Conservation (phyloP, 495 filamentous ascomycete species). For the Xylaria intraflava region DNA sequence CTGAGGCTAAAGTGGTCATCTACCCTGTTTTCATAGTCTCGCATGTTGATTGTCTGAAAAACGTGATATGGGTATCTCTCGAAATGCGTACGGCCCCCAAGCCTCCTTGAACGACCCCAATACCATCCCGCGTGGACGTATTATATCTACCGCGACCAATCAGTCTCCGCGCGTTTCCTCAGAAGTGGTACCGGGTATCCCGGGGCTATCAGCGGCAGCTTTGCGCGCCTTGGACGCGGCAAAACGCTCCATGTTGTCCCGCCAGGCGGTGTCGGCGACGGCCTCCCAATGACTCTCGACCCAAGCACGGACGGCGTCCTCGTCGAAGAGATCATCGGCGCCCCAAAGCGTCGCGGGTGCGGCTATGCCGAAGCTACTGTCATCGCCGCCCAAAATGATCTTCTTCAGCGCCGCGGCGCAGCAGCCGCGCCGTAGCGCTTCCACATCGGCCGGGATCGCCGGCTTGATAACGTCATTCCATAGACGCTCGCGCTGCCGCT, state of each 20-base stretch:
- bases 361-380: slow-evolving; percentile 20
- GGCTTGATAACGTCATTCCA: slow-evolving; percentile 32
- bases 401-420: slow-evolving; percentile 27
- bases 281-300: slow-evolving; percentile 29
- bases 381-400: slow-evolving; percentile 32
- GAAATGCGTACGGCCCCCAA: not conserved
- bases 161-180: not conserved
- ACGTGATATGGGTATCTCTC: not conserved
- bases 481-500: slow-evolving; percentile 22
- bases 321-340: slow-evolving; percentile 33
- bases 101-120: not conserved
- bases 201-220: not conserved
- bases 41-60: not conserved
- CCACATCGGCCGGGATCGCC: slow-evolving; percentile 16
- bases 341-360: slow-evolving; percentile 16
- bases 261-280: slow-evolving; percentile 29
- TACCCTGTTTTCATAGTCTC: too few relatives aligned
- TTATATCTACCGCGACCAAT: not conserved
- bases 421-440: slow-evolving; percentile 15
- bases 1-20: too few relatives aligned
- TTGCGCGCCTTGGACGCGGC: slow-evolving; percentile 18
- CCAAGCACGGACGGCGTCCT: slow-evolving; percentile 27
- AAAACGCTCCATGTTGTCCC: slow-evolving; percentile 16
- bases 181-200: not conserved
- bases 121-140: not conserved